Base-by-base conservation (phyloP, 2,329 filamentous ascomycete species). In the Verruconis gallopava region DNA sequence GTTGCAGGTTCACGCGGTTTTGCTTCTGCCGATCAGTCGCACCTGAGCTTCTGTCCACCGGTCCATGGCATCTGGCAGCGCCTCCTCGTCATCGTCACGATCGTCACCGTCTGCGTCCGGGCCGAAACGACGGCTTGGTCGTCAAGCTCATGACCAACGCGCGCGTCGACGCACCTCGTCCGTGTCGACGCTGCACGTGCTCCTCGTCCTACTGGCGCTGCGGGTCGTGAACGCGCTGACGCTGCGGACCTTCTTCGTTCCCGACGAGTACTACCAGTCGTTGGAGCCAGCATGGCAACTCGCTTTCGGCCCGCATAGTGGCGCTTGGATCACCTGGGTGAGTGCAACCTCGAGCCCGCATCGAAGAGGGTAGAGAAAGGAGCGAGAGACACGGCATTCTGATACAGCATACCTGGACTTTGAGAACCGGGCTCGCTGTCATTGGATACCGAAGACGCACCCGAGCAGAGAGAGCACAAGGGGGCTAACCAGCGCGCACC, bases 241-340 rank as follows among this genome's bases (percentile, higher is more conserved):
- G 47, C 68, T 93, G 44, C 69, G 75, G 49, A 96, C 91, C 15
- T 98, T 95, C 60, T 98, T 98, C 65, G 91, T 98, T 61, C 91
- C 91, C 20, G 91, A 98, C 66, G 91, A 98, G 62, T 96, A 85
- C 67, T 98, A 91, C 55, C 91, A 98, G 58, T 82, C 86, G 1
- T 73, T 96, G 35, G 91, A 98, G 65, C 89, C 91, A 41, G 91
- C 91, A 50, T 96, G 89, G 88, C 69, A 79, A 53, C 71, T 91
- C 43, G 82, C 83, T 3, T 95, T 94, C 68, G 43, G 43, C 17
- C 55, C 67, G 2, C 58, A 70, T 12, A 82, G 79, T 59, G 82
- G 83, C 47, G 85, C 89, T 20, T 98, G 89, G 85, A 72, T 95
- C 54, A 98, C 91, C 48, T 98, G 91, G 91, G 89, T 93, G 69